phyloP scores from a whole-genome alignment of 805 yeast species.

The Suhomyces canberraensis region DNA sequence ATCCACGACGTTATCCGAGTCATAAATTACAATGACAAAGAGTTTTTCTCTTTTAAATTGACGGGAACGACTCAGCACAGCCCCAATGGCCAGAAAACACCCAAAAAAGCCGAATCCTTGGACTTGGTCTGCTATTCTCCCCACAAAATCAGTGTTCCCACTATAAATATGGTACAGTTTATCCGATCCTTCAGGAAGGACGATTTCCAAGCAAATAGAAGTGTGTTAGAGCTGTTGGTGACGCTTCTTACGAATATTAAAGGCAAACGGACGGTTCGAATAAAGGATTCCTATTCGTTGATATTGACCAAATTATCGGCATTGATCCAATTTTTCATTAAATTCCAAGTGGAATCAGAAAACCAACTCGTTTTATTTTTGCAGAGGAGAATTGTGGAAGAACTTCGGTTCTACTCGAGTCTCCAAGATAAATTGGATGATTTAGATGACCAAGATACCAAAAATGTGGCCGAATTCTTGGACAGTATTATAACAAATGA shows the following conservation, averaged over 20 bases:
- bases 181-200: constrained; percentile 4
- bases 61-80: too few relatives aligned
- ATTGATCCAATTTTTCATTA: constrained; percentile 15
- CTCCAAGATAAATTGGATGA: constrained; percentile 15
- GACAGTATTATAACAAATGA: constrained; percentile 16
- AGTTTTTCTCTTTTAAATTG: constrained; percentile 1
- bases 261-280: constrained; percentile 11
- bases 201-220: background rate
- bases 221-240: constrained; percentile 6
- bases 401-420: constrained; percentile 13
- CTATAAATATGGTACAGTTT: constrained; percentile 1
- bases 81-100: too few relatives aligned
- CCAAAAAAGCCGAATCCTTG: too few relatives aligned
- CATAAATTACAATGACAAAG: constrained; percentile 15
- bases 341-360: constrained; percentile 17
- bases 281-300: constrained; percentile 16
- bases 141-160: background rate
- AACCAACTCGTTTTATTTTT: constrained; percentile 13
- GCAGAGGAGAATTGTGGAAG: constrained; percentile 18
- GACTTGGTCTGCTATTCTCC: background rate
- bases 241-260: constrained; percentile 5
- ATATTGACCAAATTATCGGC: constrained; percentile 14
- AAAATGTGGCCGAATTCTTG: constrained; percentile 16
- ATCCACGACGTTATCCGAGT: constrained; percentile 13
- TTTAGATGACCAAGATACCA: constrained; percentile 19